These are phyloP conservation scores for Boletus speciosus DNA, from an alignment of 768 basidiomycete species.

Conservation along the genomic window DNA sequence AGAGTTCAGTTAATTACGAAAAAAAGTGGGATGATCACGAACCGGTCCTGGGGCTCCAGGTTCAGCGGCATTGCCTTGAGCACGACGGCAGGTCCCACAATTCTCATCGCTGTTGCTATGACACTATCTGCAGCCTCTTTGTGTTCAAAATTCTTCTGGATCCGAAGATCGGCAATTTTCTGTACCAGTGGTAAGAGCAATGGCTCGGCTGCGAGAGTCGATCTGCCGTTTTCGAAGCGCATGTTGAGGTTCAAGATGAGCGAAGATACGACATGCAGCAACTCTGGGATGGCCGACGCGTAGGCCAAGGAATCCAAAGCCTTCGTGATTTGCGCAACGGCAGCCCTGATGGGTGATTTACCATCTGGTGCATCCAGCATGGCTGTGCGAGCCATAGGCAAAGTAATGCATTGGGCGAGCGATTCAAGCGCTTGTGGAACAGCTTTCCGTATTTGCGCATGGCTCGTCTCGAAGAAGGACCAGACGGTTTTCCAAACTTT, in stretches of 20 bases:
- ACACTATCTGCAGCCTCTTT: conserved; percentile 84
- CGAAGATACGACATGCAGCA: conserved; percentile 70
- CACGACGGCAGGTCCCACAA: conserved; percentile 80
- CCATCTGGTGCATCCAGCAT: conserved; percentile 42
- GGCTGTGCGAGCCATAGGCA: conserved; percentile 54
- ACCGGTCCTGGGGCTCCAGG: conserved; percentile 78
- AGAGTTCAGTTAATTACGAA: conserved; percentile 1
- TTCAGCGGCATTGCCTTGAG: conserved; percentile 78
- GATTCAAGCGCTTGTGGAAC: conserved; percentile 60
- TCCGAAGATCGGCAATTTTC: conserved; percentile 69
- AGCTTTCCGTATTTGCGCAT: conserved; percentile 57
- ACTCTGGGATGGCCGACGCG: conserved; percentile 72
- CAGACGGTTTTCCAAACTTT: conserved; percentile 75
- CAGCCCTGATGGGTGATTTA: conserved; percentile 55
- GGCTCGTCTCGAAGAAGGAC: conserved; percentile 72
- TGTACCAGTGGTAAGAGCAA: conserved; percentile 68
- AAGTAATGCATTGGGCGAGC: conserved; percentile 69
- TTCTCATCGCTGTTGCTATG: conserved; percentile 75
- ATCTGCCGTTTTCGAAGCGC: conserved; percentile 37
- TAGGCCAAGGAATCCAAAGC: conserved; percentile 72
- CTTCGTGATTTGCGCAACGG: conserved; percentile 60
- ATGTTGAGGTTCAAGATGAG: conserved; percentile 61
- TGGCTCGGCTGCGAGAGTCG: conserved; percentile 61
- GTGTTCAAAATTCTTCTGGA: conserved; percentile 81
- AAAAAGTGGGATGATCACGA: conserved; percentile 25